phyloP scores from a whole-genome alignment of 2,329 filamentous ascomycete species.

The Penicillium sp. region DNA sequence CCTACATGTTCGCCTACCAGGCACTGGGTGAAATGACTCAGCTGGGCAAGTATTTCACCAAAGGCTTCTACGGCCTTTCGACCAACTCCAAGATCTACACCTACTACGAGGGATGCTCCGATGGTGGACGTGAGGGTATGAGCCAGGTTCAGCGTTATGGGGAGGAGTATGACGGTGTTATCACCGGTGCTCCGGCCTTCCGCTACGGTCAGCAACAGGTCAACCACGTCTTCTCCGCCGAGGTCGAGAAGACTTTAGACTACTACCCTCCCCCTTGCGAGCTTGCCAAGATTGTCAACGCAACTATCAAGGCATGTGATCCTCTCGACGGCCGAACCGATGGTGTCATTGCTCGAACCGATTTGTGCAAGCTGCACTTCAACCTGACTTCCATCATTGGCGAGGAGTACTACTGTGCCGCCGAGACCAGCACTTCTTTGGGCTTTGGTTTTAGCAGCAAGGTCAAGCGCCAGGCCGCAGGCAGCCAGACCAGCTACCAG shows the following conservation, averaged over 20 bases:
- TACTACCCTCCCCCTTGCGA: slow-evolving; percentile 47
- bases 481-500: slow-evolving; percentile 24
- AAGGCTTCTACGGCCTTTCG: slow-evolving; percentile 43
- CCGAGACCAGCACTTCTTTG: slow-evolving; percentile 29
- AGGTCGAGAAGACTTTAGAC: slow-evolving; percentile 43
- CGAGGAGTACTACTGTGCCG: slow-evolving; percentile 48
- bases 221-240: slow-evolving; percentile 43
- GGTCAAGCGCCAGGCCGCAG: slow-evolving; percentile 20
- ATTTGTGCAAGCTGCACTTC: slow-evolving; percentile 52
- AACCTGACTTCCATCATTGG: slow-evolving; percentile 52
- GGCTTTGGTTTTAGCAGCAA: slow-evolving; percentile 34
- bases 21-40: slow-evolving; percentile 55
- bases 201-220: slow-evolving; percentile 49
- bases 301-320: slow-evolving; percentile 59
- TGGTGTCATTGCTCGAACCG: slow-evolving; percentile 55
- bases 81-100: slow-evolving; percentile 36
- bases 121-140: slow-evolving; percentile 57
- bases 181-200: slow-evolving; percentile 52
- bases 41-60: slow-evolving; percentile 49
- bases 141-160: slow-evolving; percentile 55
- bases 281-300: slow-evolving; percentile 47
- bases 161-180: slow-evolving; percentile 51
- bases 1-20: slow-evolving; percentile 47
- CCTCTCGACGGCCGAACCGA: slow-evolving; percentile 58
- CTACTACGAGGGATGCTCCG: slow-evolving; percentile 59